A percentile compares a stretch with the other conserved stretches of the same genome.
Evolutionary conservation across 2,329 filamentous ascomycete genomes (phyloP).

Genomic region (Neobulgaria alba): DNA sequence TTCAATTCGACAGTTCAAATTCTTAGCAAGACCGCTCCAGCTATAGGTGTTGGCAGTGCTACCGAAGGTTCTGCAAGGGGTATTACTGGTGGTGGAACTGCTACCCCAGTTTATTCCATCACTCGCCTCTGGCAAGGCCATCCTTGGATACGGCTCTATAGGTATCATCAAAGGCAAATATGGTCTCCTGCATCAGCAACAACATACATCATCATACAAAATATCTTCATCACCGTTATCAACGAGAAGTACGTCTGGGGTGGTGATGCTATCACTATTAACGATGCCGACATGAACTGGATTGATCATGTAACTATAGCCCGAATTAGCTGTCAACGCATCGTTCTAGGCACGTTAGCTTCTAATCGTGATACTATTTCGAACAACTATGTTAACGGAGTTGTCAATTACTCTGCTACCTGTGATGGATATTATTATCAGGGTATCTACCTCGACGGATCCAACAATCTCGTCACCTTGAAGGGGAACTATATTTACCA

Average conservation of each 20-base stretch:
- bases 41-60: too few species aligned
- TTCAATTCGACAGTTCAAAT: too few species aligned
- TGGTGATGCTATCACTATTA: slow-evolving; percentile 47
- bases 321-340: slow-evolving; percentile 36
- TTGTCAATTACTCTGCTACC: slow-evolving; percentile 33
- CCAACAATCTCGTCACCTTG: slow-evolving; percentile 34
- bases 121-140: slow-evolving; percentile 22
- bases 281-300: slow-evolving; percentile 35
- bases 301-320: slow-evolving; percentile 27
- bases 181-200: slow-evolving; percentile 16
- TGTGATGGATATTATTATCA: slow-evolving; percentile 41
- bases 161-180: slow-evolving; percentile 24
- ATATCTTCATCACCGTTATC: slow-evolving; percentile 45
- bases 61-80: too few species aligned
- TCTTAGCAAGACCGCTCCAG: too few species aligned
- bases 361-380: slow-evolving; percentile 35
- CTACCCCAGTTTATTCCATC: too few species aligned
- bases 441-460: slow-evolving; percentile 34
- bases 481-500: slow-evolving; percentile 37
- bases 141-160: slow-evolving; percentile 20
- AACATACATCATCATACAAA: slow-evolving; percentile 29
- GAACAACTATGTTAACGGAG: slow-evolving; percentile 38
- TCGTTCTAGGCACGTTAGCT: slow-evolving; percentile 28
- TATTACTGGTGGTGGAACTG: too few species aligned
- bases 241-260: slow-evolving; percentile 53